Conservation (phyloP, 2,329 filamentous ascomycete species). For the Aspergillus cejpii region DNA sequence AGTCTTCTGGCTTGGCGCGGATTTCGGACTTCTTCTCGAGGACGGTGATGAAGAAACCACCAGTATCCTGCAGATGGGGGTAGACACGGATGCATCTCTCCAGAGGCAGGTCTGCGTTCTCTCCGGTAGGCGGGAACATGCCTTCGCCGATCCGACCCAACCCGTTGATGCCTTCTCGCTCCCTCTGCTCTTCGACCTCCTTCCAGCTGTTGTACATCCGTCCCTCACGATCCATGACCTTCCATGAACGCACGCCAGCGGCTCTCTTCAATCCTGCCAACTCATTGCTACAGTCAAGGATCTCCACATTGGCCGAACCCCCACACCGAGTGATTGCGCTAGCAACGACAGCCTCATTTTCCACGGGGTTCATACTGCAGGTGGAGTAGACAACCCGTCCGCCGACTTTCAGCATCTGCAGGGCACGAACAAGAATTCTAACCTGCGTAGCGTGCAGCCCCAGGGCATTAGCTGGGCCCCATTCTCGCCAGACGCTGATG, state of each 20-base stretch:
- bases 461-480: constrained; percentile 79
- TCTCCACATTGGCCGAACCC: constrained; percentile 69
- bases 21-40: constrained; percentile 88
- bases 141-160: constrained; percentile 65
- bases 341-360: constrained; percentile 89
- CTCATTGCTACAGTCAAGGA: constrained; percentile 74
- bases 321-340: constrained; percentile 87
- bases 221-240: constrained; percentile 80
- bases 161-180: constrained; percentile 54
- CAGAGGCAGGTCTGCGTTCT: constrained; percentile 60
- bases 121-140: constrained; percentile 71
- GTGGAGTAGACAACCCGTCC: constrained; percentile 96
- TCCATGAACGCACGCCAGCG: constrained; percentile 74
- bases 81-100: constrained; percentile 92
- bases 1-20: constrained; percentile 63
- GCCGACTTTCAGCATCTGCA: constrained; percentile 94
- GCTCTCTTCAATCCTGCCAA: constrained; percentile 70
- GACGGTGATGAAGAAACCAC: constrained; percentile 94
- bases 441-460: constrained; percentile 83
- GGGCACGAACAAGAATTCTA: constrained; percentile 79
- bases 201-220: constrained; percentile 75
- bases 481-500: constrained; percentile 87
- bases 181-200: constrained; percentile 65
- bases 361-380: constrained; percentile 96
- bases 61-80: constrained; percentile 90